A percentile compares a stretch with the other conserved stretches of the same genome.
phyloP scores from a whole-genome alignment of 306 rosid species.

The Morella rubra region DNA sequence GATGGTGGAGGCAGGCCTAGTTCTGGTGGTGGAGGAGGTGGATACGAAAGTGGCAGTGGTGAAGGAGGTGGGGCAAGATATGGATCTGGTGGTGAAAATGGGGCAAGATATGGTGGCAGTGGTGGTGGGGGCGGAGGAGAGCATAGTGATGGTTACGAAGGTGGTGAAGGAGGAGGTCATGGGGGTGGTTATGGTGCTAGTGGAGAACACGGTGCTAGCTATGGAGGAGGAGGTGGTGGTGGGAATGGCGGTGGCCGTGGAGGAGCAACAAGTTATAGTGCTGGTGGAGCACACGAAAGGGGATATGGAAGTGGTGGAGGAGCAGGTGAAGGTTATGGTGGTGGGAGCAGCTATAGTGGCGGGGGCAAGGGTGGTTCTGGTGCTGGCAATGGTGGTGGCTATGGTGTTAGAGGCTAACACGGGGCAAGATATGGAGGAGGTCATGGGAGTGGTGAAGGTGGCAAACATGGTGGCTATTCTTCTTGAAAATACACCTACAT shows the following conservation, averaged over 20 bases:
- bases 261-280: slow-evolving; percentile 24
- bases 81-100: slow-evolving; percentile 4
- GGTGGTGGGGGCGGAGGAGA: slow-evolving; percentile 24
- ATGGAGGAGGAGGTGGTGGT: slow-evolving; percentile 30
- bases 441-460: slow-evolving; percentile 46
- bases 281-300: slow-evolving; percentile 27
- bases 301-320: slow-evolving; percentile 34
- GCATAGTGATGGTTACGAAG: too few species aligned
- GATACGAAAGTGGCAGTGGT: slow-evolving; percentile 6
- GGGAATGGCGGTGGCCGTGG: slow-evolving; percentile 31
- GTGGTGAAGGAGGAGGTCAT: slow-evolving; percentile 32
- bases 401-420: slow-evolving; percentile 23
- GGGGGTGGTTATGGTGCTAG: slow-evolving; percentile 27
- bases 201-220: slow-evolving; percentile 33
- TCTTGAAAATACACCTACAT: slow-evolving; percentile 39
- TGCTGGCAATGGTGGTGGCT: slow-evolving; percentile 6
- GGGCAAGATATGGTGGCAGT: neutral
- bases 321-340: slow-evolving; percentile 26
- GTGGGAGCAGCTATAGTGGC: slow-evolving; percentile 27
- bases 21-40: slow-evolving; percentile 3
- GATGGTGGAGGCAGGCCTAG: slow-evolving; percentile 32
- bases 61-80: neutral
- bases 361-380: too few species aligned
- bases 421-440: slow-evolving; percentile 37
- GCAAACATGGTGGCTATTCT: slow-evolving; percentile 62